A percentile compares a stretch with the other conserved stretches of the same genome.
Conservation (phyloP, 495 filamentous ascomycete species). For the Penicillium paradoxum region DNA sequence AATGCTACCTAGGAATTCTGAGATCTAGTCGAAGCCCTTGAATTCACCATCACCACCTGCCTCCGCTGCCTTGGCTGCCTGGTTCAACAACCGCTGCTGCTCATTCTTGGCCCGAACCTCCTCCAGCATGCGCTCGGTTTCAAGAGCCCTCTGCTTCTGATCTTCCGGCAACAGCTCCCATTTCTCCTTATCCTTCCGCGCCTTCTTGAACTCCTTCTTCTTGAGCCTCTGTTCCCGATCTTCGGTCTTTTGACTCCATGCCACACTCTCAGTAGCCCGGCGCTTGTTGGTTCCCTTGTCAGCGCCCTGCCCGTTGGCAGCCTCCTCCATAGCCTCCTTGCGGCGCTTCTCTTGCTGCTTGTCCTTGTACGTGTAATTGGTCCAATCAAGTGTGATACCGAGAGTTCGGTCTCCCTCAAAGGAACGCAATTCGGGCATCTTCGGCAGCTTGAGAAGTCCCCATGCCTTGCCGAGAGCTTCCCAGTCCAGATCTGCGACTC, state of each 20-base stretch:
- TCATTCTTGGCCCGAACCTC: constrained; percentile 60
- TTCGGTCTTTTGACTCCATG: constrained; percentile 84
- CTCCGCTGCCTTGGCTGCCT: constrained; percentile 15
- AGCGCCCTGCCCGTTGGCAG: constrained; percentile 22
- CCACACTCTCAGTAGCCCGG: constrained; percentile 50
- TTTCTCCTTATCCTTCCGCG: constrained; percentile 64
- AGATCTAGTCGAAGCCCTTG: constrained; percentile 38
- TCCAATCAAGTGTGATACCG: constrained; percentile 58
- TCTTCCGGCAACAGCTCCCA: constrained; percentile 66
- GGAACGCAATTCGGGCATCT: constrained; percentile 83
- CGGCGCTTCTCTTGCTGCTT: constrained; percentile 70
- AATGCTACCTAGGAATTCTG: not conserved
- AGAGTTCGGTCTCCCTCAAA: constrained; percentile 61
- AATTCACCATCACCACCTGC: constrained; percentile 30
- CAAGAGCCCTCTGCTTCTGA: constrained; percentile 62
- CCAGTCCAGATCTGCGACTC: constrained; percentile 79
- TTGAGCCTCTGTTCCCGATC: constrained; percentile 58
- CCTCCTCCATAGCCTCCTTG: constrained; percentile 48
- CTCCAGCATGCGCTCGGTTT: constrained; percentile 70
- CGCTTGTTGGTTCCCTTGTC: constrained; percentile 31
- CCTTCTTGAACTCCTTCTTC: constrained; percentile 69
- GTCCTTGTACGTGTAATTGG: constrained; percentile 68
- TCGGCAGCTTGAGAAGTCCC: constrained; percentile 79
- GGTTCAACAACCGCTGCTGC: constrained; percentile 22
- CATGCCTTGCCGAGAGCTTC: constrained; percentile 71